These are phyloP conservation scores for Magnolia sinica DNA, from an alignment of 164 flowering plant species.

Conservation along the genomic window DNA sequence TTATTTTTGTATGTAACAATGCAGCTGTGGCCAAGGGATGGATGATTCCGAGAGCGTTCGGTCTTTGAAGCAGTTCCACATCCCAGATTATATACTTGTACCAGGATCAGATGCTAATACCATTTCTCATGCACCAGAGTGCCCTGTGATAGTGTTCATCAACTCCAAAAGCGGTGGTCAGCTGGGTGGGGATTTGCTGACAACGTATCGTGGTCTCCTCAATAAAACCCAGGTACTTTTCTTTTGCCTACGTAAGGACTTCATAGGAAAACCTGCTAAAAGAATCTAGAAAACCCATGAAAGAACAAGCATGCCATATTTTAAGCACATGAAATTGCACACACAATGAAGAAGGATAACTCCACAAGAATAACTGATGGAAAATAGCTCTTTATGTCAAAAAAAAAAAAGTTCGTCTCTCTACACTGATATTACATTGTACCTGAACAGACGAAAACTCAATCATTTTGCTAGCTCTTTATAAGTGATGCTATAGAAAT, in stretches of 20 bases:
- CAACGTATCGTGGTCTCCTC: conserved; percentile 55
- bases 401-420: background rate
- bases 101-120: conserved; percentile 26
- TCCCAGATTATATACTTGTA: conserved; percentile 63
- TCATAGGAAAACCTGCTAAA: background rate
- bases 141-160: conserved; percentile 82
- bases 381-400: background rate
- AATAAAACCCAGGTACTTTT: conserved; percentile 57
- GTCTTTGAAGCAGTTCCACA: conserved; percentile 40
- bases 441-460: background rate
- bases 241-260: background rate
- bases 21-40: conserved; percentile 33
- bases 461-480: too few relatives aligned
- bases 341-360: background rate
- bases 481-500: background rate
- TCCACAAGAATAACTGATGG: background rate
- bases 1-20: background rate
- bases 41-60: conserved; percentile 16
- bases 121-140: conserved; percentile 30
- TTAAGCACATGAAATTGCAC: background rate
- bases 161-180: conserved; percentile 88
- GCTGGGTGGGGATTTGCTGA: conserved; percentile 68
- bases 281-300: background rate
- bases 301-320: background rate
- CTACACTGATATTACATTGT: background rate